Conservation (phyloP, 176 grass and related monocot species). For the Rhipidocladum racemiflorum region DNA sequence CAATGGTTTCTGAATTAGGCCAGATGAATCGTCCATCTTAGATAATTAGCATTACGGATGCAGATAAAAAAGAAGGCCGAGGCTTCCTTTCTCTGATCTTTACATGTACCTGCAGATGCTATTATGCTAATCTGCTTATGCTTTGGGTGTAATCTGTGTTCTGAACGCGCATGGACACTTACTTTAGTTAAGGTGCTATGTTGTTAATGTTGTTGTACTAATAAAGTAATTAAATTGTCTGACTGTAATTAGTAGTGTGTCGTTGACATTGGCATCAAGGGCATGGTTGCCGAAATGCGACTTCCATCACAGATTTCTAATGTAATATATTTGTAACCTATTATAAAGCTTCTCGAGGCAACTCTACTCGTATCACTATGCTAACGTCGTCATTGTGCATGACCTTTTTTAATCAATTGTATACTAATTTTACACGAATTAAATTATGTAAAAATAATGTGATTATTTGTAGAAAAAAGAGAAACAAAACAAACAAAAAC, state of each 20-base stretch:
- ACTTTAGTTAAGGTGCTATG: neutral
- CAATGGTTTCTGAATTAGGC: conserved; percentile 15
- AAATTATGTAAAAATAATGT: too few species aligned
- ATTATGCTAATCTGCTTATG: neutral
- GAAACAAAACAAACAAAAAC: too few species aligned
- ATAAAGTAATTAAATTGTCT: neutral
- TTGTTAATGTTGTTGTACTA: neutral
- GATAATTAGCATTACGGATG: neutral
- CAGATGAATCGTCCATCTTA: neutral
- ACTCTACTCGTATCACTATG: neutral
- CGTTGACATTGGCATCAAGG: neutral
- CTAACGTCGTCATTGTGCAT: too few species aligned
- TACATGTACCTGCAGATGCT: neutral
- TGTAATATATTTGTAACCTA: neutral
- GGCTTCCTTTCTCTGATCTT: neutral
- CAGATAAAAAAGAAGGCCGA: neutral
- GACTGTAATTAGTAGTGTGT: neutral
- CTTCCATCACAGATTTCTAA: neutral
- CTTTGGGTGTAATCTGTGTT: conserved; percentile 1
- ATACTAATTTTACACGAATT: too few species aligned
- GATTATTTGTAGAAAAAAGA: too few species aligned
- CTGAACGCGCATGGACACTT: neutral
- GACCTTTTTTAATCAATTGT: too few species aligned
- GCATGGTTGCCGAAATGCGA: neutral
- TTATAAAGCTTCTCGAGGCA: neutral